Conservation (phyloP, 108 stramenopile species). For the Nitzschia sp. region DNA sequence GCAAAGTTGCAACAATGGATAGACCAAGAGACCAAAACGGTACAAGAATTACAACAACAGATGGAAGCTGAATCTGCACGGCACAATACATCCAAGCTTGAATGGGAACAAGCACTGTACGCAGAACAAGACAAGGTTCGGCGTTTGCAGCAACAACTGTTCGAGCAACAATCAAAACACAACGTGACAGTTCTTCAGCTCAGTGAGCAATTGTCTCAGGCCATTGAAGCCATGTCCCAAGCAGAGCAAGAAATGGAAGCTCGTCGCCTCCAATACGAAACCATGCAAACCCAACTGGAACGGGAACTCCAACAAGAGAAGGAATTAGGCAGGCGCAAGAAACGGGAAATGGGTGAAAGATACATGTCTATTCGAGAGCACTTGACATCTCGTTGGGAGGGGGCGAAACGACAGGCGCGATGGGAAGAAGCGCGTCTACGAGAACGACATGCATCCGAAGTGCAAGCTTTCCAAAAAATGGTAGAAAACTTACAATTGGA, state of each 20-base stretch:
- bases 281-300: slow-evolving; percentile 10
- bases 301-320: slow-evolving; percentile 12
- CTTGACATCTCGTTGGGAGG: slow-evolving; percentile 52
- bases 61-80: neutral
- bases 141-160: neutral
- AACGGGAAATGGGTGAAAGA: slow-evolving; percentile 49
- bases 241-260: too few relatives aligned
- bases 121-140: too few relatives aligned
- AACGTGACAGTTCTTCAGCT: too few relatives aligned
- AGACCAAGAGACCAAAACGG: neutral
- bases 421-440: slow-evolving; percentile 37
- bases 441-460: slow-evolving; percentile 38
- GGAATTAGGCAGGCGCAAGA: slow-evolving; percentile 35
- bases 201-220: too few relatives aligned
- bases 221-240: too few relatives aligned
- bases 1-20: neutral
- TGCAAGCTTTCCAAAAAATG: slow-evolving; percentile 24
- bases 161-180: neutral
- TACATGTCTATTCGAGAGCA: slow-evolving; percentile 50
- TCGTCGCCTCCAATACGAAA: neutral
- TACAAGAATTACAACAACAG: neutral
- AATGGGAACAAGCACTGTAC: too few relatives aligned
- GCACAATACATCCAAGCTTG: too few relatives aligned
- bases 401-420: slow-evolving; percentile 48
- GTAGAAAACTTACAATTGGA: slow-evolving; percentile 29